These are phyloP conservation scores for Sporothrix curviconia DNA, from an alignment of 2,329 filamentous ascomycete genomes.

Conservation along the genomic window DNA sequence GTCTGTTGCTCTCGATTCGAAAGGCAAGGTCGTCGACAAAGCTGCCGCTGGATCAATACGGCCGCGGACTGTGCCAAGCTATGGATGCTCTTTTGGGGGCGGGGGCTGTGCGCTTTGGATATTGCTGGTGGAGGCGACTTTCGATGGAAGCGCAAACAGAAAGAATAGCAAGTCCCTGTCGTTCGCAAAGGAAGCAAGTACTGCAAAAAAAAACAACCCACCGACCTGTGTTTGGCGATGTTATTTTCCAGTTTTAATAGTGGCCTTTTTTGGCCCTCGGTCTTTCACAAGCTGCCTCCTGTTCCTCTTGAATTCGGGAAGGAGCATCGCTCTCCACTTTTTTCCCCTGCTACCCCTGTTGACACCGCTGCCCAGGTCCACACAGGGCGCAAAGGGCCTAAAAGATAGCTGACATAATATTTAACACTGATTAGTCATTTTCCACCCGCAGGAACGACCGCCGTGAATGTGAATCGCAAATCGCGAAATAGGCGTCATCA, in stretches of 20 bases:
- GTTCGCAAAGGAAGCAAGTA: too few species aligned
- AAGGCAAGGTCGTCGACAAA: too few species aligned
- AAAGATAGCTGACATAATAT: too few species aligned
- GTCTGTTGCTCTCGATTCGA: too few species aligned
- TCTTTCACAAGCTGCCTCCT: slow-evolving; percentile 11
- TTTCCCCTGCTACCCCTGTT: background rate
- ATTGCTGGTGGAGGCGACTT: too few species aligned
- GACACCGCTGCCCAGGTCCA: too few species aligned
- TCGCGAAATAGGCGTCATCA: background rate
- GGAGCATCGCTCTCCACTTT: slow-evolving; percentile 7
- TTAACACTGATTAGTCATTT: slow-evolving; percentile 1
- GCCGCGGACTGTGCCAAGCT: background rate
- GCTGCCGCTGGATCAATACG: background rate
- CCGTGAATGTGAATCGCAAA: slow-evolving; percentile 2
- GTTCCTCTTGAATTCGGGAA: slow-evolving; percentile 1
- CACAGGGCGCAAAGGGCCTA: too few species aligned
- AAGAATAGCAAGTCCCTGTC: too few species aligned
- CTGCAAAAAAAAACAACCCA: too few species aligned
- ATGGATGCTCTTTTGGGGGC: background rate
- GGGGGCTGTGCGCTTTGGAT: too few species aligned
- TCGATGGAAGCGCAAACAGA: too few species aligned
- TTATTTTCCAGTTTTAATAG: background rate
- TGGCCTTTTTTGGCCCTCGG: slow-evolving; percentile 11
- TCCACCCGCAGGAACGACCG: background rate
- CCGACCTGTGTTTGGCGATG: too few species aligned